Evolutionary conservation across 2,329 filamentous ascomycete genomes (phyloP), one percentile per base, ranked within the genome.

Genomic region (Pseudocercospora pini-densiflorae): DNA sequence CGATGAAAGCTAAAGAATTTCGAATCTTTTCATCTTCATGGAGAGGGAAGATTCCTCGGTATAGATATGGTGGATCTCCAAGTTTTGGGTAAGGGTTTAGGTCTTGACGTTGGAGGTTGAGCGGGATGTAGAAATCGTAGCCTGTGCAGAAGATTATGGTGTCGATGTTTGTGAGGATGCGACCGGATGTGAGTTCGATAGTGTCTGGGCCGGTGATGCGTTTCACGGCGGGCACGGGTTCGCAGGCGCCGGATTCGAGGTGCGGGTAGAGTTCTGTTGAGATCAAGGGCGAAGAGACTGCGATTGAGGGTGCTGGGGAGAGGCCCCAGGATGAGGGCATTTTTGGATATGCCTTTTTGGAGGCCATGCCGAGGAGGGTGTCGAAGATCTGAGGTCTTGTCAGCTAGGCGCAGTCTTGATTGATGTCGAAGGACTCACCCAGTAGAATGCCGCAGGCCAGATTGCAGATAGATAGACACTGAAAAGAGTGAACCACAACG

Each of bases 61-160:
- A 80, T 8, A 77, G 71, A 16, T 67, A 53, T 1, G 66, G 51
- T 1, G 57, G 9, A 16, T 65, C 33, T 16, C 61, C 64, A 7
- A 21, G 31, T 12, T 36, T 59, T 0, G 64, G 60, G 40, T 66
- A 68, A 43, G 66, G 64, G 49, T 68, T 49, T 5, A 70, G 64
- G 5, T 67, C 62, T 33, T 57, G 64, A 4, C 57, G 55, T 10
- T 65, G 59, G 21, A 67, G 59, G 14, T 40, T 54, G 24, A 65
- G 29, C 4, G 62, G 61, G 8, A 69, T 62, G 64, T 75, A 69
- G 45, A 69, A 67, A n/a, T 70, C 62, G 67, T 79, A 80, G 51
- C 78, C 78, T 8, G 78, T 80, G 63, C 77, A 78, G 63, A 71
- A 79, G 49, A 80, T 75, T 29, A 80, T 75, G 10, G 73, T 73